Evolutionary conservation across 768 basidiomycete genomes (phyloP), one percentile per base, ranked within the genome.

Genomic region (Coprinopsis strossmayeri): DNA sequence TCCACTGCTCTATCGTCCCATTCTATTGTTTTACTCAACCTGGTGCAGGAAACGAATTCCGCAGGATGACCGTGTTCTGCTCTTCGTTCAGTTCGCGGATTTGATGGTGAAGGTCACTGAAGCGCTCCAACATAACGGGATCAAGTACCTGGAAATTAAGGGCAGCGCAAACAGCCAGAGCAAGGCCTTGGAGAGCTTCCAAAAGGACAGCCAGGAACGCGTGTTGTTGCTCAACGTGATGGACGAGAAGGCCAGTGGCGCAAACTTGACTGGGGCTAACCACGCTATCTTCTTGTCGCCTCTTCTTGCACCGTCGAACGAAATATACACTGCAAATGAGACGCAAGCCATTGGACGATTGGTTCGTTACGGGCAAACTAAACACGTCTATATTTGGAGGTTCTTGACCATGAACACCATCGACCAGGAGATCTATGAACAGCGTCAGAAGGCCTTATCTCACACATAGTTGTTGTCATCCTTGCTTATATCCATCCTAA

Each of bases 71-170:
- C 83, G 90, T 5, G 79, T 93, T 15, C 78, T 97, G 37, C 78
- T 97, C 53, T 97, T 97, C 67, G 88, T 95, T n/a, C 94, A 97
- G 60, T 97, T 94, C 74, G 84, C 81, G 3, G 93, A 96, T 66
- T 75, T 97, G 50, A 91, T 88, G 78, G 82, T 82, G 61, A 96
- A 95, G 64, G 88, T 96, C 25, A 81, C 82, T 5, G 87, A 91
- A 53, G 90, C 91, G 0, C 77, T 97, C 54, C 69, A 63, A 1
- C 77, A 78, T 46, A 75, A 90, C 60, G 77, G 79, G 37, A 80
- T 96, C 58, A 72, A 74, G 35, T 91, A 79, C 69, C 74, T 90
- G 45, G 84, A 91, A 60, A 89, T 95, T 66, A 81, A 79, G 50
- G 91, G 92, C 34, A 77, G 79, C 3, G 84, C 88, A 3, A 74